These are phyloP conservation scores for Trichoderma sp. DNA, from an alignment of 2,329 filamentous ascomycete genomes.

Conservation along the genomic window DNA sequence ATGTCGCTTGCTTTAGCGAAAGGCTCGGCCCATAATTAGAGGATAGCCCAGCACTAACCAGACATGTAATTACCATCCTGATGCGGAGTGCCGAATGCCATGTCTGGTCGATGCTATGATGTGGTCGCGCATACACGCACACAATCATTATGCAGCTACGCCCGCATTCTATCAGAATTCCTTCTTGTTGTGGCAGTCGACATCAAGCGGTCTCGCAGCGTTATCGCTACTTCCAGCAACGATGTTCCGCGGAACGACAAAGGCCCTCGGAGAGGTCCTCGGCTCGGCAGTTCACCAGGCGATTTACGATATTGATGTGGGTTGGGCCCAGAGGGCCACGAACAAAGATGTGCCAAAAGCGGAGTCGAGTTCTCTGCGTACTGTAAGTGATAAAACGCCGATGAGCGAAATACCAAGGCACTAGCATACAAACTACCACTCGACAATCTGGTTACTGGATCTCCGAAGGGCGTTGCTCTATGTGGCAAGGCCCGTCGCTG, in stretches of 20 bases:
- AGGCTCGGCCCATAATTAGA: slow-evolving; percentile 15
- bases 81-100: background rate
- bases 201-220: background rate
- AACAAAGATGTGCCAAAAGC: slow-evolving; percentile 1
- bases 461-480: background rate
- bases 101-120: background rate
- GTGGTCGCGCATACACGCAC: slow-evolving; percentile 12
- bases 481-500: background rate
- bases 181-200: background rate
- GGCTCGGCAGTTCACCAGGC: slow-evolving; percentile 9
- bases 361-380: background rate
- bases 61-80: background rate
- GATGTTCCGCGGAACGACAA: background rate
- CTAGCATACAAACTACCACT: background rate
- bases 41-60: background rate
- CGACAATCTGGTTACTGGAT: background rate
- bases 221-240: background rate
- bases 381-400: slow-evolving; percentile 6
- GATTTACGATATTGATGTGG: slow-evolving; percentile 1
- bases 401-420: background rate
- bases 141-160: slow-evolving; percentile 10
- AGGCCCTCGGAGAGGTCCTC: background rate
- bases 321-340: background rate
- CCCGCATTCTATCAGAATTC: slow-evolving; percentile 9
- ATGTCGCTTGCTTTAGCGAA: slow-evolving; percentile 24